These are phyloP conservation scores for Beauveria rudraprayagi DNA, from an alignment of 2,329 filamentous ascomycete genomes.

Conservation along the genomic window DNA sequence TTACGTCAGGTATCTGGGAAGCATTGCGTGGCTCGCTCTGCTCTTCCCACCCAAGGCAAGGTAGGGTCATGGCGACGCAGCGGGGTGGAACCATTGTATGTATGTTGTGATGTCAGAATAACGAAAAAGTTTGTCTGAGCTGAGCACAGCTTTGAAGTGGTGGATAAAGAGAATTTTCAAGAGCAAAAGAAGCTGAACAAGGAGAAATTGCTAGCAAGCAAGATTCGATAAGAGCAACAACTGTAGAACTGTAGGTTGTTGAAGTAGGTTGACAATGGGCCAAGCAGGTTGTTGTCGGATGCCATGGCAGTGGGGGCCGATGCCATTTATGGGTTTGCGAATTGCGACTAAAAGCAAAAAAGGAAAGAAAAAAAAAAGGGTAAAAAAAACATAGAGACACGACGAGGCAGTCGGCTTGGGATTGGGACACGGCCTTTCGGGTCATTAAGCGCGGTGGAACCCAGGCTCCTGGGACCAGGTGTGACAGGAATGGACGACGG, in stretches of 20 bases:
- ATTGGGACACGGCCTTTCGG: slow-evolving; percentile 9
- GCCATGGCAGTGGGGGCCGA: slow-evolving; percentile 20
- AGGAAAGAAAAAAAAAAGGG: neutral
- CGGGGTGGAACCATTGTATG: slow-evolving; percentile 9
- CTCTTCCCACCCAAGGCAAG: neutral
- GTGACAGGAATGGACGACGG: slow-evolving; percentile 15
- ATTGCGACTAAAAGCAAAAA: slow-evolving; percentile 10
- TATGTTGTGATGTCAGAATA: neutral
- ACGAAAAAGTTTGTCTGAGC: neutral
- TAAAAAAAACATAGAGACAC: slow-evolving; percentile 11
- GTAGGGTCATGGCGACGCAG: neutral
- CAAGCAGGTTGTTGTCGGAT: neutral
- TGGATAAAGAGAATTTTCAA: neutral
- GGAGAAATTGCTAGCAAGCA: neutral
- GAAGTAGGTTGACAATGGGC: neutral
- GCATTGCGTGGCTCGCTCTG: neutral
- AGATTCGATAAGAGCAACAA: neutral
- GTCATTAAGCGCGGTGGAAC: slow-evolving; percentile 11
- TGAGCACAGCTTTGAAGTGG: neutral
- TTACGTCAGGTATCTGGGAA: neutral
- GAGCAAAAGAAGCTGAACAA: neutral
- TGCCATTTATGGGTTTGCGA: slow-evolving; percentile 27
- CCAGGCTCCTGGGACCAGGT: slow-evolving; percentile 5
- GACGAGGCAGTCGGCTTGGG: neutral
- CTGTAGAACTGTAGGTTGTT: neutral